Conservation (phyloP, 768 basidiomycete species). For the Pisolithus marmoratus region DNA sequence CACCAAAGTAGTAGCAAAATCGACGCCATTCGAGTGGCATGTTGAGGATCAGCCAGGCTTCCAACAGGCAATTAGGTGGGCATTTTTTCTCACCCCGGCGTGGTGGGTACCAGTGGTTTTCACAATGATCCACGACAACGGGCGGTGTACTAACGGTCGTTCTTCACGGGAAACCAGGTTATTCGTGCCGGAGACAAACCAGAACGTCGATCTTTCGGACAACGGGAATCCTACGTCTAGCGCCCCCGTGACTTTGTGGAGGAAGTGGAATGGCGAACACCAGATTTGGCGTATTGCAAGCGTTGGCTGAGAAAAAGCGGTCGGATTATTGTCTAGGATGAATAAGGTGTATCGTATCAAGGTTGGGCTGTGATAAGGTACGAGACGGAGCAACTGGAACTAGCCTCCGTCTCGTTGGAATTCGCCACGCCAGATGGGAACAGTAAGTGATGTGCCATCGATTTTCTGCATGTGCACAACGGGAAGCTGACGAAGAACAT, state of each 20-base stretch:
- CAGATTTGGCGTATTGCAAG: conserved; percentile 40
- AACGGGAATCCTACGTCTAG: conserved; percentile 40
- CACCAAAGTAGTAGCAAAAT: conserved; percentile 32
- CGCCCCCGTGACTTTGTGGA: conserved; percentile 44
- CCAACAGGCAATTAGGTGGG: conserved; percentile 32
- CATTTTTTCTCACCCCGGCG: too few species aligned
- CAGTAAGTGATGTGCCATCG: too few species aligned
- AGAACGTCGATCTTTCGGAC: conserved; percentile 43
- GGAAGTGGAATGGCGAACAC: conserved; percentile 42
- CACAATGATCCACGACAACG: not conserved
- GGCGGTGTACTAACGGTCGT: too few species aligned
- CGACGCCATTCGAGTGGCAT: conserved; percentile 40
- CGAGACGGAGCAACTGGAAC: too few species aligned
- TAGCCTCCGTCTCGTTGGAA: too few species aligned
- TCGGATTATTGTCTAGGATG: too few species aligned
- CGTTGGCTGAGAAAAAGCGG: too few species aligned
- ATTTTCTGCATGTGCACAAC: too few species aligned
- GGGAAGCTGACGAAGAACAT: too few species aligned
- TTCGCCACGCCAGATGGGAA: too few species aligned
- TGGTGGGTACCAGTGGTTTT: conserved; percentile 31
- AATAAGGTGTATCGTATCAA: too few species aligned
- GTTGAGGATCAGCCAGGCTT: conserved; percentile 41
- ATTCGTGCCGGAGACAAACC: conserved; percentile 37
- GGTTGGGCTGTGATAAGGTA: too few species aligned
- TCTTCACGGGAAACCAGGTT: conserved; percentile 39